These are phyloP conservation scores for Solanum stenotomum DNA, from an alignment of 257 asterid genomes.

Conservation along the genomic window DNA sequence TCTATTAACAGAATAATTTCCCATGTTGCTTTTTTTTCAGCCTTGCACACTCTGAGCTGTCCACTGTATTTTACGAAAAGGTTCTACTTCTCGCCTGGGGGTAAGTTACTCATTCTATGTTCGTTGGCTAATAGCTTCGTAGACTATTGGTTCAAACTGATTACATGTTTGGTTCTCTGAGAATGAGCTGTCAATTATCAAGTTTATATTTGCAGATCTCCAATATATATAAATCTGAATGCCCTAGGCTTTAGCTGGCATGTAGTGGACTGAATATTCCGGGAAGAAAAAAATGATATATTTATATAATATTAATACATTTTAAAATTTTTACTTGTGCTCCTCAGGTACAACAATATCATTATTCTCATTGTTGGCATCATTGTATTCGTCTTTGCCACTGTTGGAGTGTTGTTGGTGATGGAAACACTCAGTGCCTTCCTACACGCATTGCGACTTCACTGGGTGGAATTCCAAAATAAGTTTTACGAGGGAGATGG, in stretches of 20 bases:
- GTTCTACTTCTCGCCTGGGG: conserved; percentile 96
- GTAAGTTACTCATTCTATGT: conserved; percentile 32
- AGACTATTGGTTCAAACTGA: not conserved
- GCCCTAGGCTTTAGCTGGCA: not conserved
- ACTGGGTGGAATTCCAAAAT: conserved; percentile 96
- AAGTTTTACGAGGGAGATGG: conserved; percentile 99
- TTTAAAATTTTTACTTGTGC: not conserved
- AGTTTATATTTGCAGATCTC: not conserved
- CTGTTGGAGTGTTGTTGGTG: conserved; percentile 88
- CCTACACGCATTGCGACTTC: conserved; percentile 93
- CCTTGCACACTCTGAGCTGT: conserved; percentile 92
- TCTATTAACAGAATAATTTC: not conserved
- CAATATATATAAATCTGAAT: not conserved
- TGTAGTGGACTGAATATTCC: not conserved
- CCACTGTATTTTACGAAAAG: conserved; percentile 87
- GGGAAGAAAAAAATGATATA: not conserved
- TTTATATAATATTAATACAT: not conserved
- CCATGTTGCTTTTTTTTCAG: conserved; percentile 34
- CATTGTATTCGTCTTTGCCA: conserved; percentile 64
- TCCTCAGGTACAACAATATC: conserved; percentile 38
- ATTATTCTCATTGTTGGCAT: conserved; percentile 60
- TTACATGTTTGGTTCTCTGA: not conserved
- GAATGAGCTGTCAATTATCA: not conserved
- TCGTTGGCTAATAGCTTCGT: not conserved
- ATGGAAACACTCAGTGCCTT: conserved; percentile 99